phyloP scores from a whole-genome alignment of 176 grass and related monocot species.

The Triticum dicoccoides region DNA sequence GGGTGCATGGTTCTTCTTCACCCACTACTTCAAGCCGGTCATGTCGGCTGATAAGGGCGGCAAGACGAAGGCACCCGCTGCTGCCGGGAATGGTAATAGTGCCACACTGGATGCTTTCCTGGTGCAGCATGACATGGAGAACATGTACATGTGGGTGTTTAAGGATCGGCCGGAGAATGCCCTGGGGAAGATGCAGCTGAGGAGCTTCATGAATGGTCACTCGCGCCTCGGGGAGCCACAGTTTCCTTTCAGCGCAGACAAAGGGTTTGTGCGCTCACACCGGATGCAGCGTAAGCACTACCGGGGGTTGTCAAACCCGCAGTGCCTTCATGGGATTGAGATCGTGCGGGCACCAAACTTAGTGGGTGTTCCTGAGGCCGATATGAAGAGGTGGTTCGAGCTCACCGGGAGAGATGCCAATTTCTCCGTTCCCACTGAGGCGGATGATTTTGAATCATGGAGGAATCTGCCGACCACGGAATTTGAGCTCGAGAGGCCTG shows the following conservation, averaged over 20 bases:
- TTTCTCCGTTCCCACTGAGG: conserved; percentile 63
- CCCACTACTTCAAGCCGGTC: conserved; percentile 92
- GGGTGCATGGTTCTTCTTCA: conserved; percentile 99
- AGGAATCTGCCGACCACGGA: conserved; percentile 76
- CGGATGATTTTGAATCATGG: conserved; percentile 83
- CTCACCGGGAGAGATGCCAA: conserved; percentile 79
- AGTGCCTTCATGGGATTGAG: conserved; percentile 90
- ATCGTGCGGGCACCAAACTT: conserved; percentile 62
- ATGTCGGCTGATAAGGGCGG: conserved; percentile 49
- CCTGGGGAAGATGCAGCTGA: conserved; percentile 94
- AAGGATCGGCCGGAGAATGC: conserved; percentile 89
- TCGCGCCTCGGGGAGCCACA: conserved; percentile 85
- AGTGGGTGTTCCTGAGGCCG: conserved; percentile 52
- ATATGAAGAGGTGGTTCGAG: conserved; percentile 82
- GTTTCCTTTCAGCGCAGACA: conserved; percentile 82
- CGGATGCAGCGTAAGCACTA: conserved; percentile 98
- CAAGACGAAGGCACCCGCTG: conserved; percentile 46
- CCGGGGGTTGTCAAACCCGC: conserved; percentile 82
- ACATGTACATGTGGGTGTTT: conserved; percentile 99
- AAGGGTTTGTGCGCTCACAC: conserved; percentile 88
- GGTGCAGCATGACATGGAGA: conserved; percentile 98
- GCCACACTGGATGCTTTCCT: conserved; percentile 79
- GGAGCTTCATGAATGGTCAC: conserved; percentile 97
- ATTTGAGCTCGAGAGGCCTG: conserved; percentile 75
- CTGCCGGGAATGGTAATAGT: conserved; percentile 42